phyloP scores from a whole-genome alignment of 805 yeast species.

The Ogataea polymorpha region DNA sequence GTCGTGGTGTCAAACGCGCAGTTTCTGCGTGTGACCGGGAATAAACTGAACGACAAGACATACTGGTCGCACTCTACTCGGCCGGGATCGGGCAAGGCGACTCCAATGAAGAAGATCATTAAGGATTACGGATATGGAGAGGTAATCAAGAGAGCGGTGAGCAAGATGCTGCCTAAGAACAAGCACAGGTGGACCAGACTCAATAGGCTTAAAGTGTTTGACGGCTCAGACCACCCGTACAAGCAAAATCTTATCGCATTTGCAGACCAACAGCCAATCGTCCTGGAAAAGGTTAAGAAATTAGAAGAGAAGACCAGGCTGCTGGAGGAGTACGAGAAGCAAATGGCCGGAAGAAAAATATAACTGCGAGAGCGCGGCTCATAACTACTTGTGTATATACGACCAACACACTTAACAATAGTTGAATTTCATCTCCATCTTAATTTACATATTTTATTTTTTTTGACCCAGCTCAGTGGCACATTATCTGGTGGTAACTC shows the following conservation, averaged over 20 bases:
- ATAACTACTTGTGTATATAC: conserved; percentile 3
- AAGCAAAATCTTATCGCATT: conserved; percentile 77
- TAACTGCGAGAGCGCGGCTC: conserved; percentile 1
- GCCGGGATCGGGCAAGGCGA: conserved; percentile 85
- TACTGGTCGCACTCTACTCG: conserved; percentile 88
- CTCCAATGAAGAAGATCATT: conserved; percentile 74
- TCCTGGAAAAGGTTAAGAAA: conserved; percentile 40
- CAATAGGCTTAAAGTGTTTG: conserved; percentile 81
- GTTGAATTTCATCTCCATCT: not conserved
- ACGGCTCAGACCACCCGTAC: conserved; percentile 87
- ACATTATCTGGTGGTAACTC: conserved; percentile 28
- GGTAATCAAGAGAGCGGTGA: conserved; percentile 79
- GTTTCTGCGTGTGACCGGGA: conserved; percentile 78
- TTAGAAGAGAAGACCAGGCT: conserved; percentile 32
- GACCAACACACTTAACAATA: not conserved
- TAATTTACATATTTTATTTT: conserved; percentile 4
- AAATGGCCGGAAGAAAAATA: conserved; percentile 26
- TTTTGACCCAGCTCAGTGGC: conserved; percentile 1
- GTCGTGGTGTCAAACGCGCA: conserved; percentile 95
- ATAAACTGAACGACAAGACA: conserved; percentile 71
- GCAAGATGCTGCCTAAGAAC: conserved; percentile 95
- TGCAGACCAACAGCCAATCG: conserved; percentile 69
- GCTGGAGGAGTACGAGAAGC: conserved; percentile 25
- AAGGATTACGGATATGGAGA: conserved; percentile 87
- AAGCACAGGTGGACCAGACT: conserved; percentile 73